Base-by-base conservation (phyloP, 352 stramenopile genomes). In the Peronospora tabacina region DNA sequence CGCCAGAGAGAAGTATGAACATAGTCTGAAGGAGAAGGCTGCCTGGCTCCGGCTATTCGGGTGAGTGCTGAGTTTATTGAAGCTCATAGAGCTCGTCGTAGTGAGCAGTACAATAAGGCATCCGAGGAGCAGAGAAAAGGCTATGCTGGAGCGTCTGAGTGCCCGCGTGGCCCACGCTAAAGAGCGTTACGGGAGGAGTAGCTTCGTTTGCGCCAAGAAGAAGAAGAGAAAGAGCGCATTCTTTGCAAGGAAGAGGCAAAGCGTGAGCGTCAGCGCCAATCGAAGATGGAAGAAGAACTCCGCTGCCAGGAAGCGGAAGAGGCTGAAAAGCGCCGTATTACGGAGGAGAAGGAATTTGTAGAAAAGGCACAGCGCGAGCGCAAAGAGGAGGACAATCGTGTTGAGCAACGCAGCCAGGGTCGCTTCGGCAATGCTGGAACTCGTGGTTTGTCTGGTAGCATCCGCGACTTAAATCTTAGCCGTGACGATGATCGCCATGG, bases 1-100 rank as follows among this genome's bases (percentile, higher is more conserved):
- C 8, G 83, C 85, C 19, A 90, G 92, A 66, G 63, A 87, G 36
- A 75, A 95, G 52, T 87, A 96, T 85, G 82, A 93, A 45, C 70
- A 79, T 20, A 83, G 91, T 44, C 70, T 97, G 29, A 83, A 90
- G 45, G 96, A 97, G 66, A 85, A 94, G 52, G 49, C 54, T 29
- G 96, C 26, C 66, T 86, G 1, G 61, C 68, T 10, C 72, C 79
- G 12, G 75, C 71, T 39, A 74, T 96, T 15, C 79, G 85, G 46
- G 69, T 89, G 9, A 87, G 79, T 39, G 66, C 71, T 16, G 65
- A 70, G 33, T 85, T 95, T 40, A 80, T 95, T 45, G 66, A 94
- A 48, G 72, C 72, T 13, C 71, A 95, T 51, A 82, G 88, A 45
- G 69, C 68, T 42, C 77, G 82, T 40, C 64, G 81, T 16, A 87